Conservation (phyloP, 768 basidiomycete genomes). For the Macrolepiota dolichaula region DNA sequence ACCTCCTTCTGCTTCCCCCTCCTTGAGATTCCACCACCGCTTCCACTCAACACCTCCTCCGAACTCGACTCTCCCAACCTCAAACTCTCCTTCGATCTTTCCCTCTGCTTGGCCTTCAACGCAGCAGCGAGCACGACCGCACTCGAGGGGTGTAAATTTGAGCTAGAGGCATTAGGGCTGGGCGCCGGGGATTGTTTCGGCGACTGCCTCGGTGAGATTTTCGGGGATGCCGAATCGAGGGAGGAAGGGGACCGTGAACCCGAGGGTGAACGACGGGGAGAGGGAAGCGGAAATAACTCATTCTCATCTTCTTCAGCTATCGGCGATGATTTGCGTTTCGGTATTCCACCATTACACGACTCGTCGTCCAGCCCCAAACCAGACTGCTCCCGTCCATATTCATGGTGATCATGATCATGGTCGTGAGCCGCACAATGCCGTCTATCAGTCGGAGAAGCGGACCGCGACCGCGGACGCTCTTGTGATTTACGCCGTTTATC, state of each 20-base stretch:
- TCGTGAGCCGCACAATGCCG: background rate
- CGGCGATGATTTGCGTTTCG: conserved; percentile 25
- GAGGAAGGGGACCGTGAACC: background rate
- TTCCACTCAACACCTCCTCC: conserved; percentile 1
- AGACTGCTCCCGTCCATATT: background rate
- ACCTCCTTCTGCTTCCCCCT: background rate
- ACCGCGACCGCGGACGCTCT: conserved; percentile 20
- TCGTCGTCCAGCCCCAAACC: background rate
- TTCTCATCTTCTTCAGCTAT: conserved; percentile 57
- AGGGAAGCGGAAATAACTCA: conserved; percentile 56
- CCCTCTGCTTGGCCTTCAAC: conserved; percentile 14
- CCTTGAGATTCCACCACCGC: background rate
- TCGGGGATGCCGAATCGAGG: conserved; percentile 6
- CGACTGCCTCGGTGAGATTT: conserved; percentile 17
- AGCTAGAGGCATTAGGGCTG: conserved; percentile 31
- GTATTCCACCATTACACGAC: background rate
- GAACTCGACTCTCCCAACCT: background rate
- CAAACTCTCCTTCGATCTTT: conserved; percentile 21
- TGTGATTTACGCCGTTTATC: conserved; percentile 51
- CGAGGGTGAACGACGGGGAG: conserved; percentile 38
- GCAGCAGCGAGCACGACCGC: conserved; percentile 2
- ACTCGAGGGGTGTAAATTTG: conserved; percentile 17
- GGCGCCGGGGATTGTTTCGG: conserved; percentile 25
- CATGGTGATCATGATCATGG: conserved; percentile 18
- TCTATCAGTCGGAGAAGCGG: background rate